Conservation (phyloP, 1,139 yeast genomes). For the Blastobotrys petasosporus region DNA sequence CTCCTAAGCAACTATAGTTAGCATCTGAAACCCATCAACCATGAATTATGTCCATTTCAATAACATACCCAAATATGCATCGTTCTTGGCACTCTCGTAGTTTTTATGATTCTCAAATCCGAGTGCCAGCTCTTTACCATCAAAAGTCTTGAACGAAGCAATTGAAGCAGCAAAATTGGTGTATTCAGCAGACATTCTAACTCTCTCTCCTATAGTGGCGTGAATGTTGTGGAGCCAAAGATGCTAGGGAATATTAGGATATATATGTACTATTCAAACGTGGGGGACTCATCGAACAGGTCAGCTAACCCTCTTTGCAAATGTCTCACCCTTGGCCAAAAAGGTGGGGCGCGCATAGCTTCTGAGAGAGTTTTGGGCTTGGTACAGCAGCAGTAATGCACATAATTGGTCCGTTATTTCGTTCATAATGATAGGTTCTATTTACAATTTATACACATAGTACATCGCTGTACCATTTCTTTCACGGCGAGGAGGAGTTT, state of each 20-base stretch:
- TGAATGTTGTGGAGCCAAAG: neutral
- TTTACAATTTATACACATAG: neutral
- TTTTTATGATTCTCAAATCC: constrained; percentile 25
- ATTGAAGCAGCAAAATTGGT: constrained; percentile 22
- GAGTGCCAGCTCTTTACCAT: constrained; percentile 25
- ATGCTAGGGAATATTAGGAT: neutral
- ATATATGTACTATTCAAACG: neutral
- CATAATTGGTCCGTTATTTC: too few species aligned
- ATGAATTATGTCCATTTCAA: too few species aligned
- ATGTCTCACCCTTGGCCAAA: neutral
- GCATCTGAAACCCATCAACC: neutral
- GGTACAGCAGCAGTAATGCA: too few species aligned
- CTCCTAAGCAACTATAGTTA: constrained; percentile 34
- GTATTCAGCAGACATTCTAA: constrained; percentile 10
- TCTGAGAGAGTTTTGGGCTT: too few species aligned
- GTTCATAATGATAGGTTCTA: too few species aligned
- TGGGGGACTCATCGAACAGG: neutral
- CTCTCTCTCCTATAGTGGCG: neutral
- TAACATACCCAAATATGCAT: constrained; percentile 42
- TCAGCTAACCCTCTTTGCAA: too few species aligned
- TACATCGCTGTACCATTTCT: neutral
- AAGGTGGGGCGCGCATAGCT: neutral
- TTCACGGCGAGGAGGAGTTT: neutral
- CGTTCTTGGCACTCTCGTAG: constrained; percentile 26
- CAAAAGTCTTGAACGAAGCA: constrained; percentile 25